Evolutionary conservation across 768 basidiomycete genomes (phyloP), one percentile per base, ranked within the genome.

Genomic region (Podaxis sp.): DNA sequence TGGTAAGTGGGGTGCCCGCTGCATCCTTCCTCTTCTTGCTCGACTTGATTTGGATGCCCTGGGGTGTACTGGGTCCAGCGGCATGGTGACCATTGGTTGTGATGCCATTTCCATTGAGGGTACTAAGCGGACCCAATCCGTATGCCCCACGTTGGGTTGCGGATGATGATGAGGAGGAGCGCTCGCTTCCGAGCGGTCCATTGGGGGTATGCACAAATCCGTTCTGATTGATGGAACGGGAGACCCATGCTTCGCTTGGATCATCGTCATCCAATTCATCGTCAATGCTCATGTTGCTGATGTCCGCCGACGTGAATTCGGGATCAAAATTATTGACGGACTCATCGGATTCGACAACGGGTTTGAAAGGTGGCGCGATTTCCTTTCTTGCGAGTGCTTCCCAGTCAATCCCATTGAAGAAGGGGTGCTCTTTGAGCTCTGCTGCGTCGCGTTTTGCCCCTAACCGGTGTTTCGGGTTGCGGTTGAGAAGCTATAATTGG

Each of bases 271-370:
- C 62, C 7, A 65, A 28, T 27, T 50, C 63, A 18, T 61, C 52
- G 16, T 36, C 79, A 5, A 82, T 77, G 52, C 81, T 89, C 62
- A 84, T 82, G 63, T 92, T 87, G 14, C 87, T 83, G 55, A 98
- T 80, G 71, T 96, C 90, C n/a, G 93, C 90, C 25, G 86, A 82
- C 3, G 97, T 99, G 75, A 99, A 99, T 75, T 98, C 95, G 28
- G 94, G 93, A 72, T 99, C 97, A 70, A 99, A 99, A 78, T 98
- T 98, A 64, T 88, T 87, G n/a, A 93, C 94, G 14, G 90, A 93
- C 74, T 99, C 97, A 78, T 99, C 97, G 16, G 93, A 96, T 74
- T 98, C 95, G 64, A 99, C 97, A 62, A 90, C 82, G 23, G 97
- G 97, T 71, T 98, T 98, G 82, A 98, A 99, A 1, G 97, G 97